Percentiles rank a stretch among this genome's conserved stretches.
Conservation (phyloP, 306 rosid genomes). For the Mimosa pudica region DNA sequence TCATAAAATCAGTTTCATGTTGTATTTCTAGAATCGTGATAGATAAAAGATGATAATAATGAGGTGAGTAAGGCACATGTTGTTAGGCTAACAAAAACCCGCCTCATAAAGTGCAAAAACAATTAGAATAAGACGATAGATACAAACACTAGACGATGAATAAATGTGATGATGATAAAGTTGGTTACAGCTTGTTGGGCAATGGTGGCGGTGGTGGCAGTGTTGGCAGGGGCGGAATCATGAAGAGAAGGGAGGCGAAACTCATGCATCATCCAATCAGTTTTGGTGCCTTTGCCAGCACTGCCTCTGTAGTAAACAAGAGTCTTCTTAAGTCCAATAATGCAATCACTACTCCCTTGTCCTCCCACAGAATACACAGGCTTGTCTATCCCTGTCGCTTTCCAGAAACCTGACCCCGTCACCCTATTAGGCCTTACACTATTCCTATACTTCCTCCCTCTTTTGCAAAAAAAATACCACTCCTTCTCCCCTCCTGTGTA, state of each 20-base stretch:
- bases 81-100: too few relatives aligned
- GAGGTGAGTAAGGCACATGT: too few relatives aligned
- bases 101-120: too few relatives aligned
- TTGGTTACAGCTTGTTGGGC: slow-evolving; percentile 8
- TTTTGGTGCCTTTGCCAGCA: slow-evolving; percentile 19
- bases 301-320: slow-evolving; percentile 21
- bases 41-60: background rate
- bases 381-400: slow-evolving; percentile 13
- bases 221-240: background rate
- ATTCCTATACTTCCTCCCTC: slow-evolving; percentile 22
- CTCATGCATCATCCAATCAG: slow-evolving; percentile 27
- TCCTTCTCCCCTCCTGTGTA: slow-evolving; percentile 16
- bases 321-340: slow-evolving; percentile 20
- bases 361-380: background rate
- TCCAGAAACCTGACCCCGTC: slow-evolving; percentile 18
- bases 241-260: slow-evolving; percentile 17
- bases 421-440: slow-evolving; percentile 18
- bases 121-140: too few relatives aligned
- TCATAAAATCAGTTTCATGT: background rate
- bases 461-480: slow-evolving; percentile 14
- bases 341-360: background rate
- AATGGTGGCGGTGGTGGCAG: background rate
- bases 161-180: background rate
- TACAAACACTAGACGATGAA: background rate
- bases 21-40: background rate